phyloP scores from a whole-genome alignment of 2,329 filamentous ascomycete species.

The Fusarium torreyae region DNA sequence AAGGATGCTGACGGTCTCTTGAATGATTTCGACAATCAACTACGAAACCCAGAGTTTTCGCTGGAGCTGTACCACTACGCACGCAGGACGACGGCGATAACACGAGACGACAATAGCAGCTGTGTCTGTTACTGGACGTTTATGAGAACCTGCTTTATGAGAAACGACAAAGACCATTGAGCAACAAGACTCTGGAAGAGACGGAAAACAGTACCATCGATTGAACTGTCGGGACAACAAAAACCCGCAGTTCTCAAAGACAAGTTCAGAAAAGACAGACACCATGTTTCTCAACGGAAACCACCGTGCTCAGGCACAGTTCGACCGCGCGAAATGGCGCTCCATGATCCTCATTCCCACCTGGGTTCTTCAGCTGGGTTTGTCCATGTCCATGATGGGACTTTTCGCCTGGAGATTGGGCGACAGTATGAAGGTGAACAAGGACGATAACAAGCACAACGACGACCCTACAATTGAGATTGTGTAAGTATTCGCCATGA shows the following conservation, averaged over 20 bases:
- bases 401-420: constrained; percentile 69
- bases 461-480: constrained; percentile 63
- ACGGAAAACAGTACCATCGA: constrained; percentile 12
- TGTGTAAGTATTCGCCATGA: constrained; percentile 59
- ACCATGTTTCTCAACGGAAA: constrained; percentile 53
- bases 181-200: constrained; percentile 32
- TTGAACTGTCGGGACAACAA: neutral
- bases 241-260: constrained; percentile 3
- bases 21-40: constrained; percentile 17
- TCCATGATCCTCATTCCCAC: constrained; percentile 63
- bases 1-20: constrained; percentile 8
- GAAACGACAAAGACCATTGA: constrained; percentile 31
- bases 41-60: constrained; percentile 26
- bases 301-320: constrained; percentile 68
- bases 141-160: constrained; percentile 25
- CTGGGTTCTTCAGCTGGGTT: constrained; percentile 65
- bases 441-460: constrained; percentile 58
- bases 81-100: constrained; percentile 35
- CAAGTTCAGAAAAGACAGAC: constrained; percentile 1
- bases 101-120: constrained; percentile 11
- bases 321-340: constrained; percentile 67
- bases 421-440: constrained; percentile 60
- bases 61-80: neutral
- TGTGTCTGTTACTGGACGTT: constrained; percentile 13
- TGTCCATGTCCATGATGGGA: constrained; percentile 64